Evolutionary conservation across 768 basidiomycete species (phyloP).

Genomic region (Mycena kentingensis): DNA sequence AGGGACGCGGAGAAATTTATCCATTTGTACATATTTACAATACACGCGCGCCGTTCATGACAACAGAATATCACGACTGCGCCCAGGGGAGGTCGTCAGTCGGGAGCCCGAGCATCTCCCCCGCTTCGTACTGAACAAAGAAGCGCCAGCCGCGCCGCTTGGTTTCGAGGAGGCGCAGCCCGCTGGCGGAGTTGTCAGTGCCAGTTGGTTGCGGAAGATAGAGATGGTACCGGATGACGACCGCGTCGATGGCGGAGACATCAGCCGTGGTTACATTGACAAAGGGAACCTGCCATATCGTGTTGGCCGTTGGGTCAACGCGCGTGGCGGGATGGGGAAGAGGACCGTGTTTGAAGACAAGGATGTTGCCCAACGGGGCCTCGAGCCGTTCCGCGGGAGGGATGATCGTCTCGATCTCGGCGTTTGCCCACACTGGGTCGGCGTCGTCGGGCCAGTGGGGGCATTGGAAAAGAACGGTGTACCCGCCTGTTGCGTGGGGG

Average conservation of each 20-base stretch:
- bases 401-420: not conserved
- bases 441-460: not conserved
- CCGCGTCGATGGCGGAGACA: not conserved
- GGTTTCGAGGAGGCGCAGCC: not conserved
- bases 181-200: not conserved
- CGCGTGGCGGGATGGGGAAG: not conserved
- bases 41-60: not conserved
- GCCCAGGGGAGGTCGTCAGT: not conserved
- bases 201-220: not conserved
- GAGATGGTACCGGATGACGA: not conserved
- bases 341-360: not conserved
- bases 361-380: not conserved
- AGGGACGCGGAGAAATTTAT: too few species aligned
- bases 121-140: not conserved
- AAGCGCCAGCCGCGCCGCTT: not conserved
- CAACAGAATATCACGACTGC: not conserved
- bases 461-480: not conserved
- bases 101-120: not conserved
- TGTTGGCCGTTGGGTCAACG: not conserved
- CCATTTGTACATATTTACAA: too few species aligned
- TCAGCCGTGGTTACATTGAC: not conserved
- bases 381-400: not conserved
- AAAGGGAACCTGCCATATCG: not conserved
- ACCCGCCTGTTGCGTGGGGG: not conserved
- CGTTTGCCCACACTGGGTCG: not conserved